These are phyloP conservation scores for Punctularia strigosozonata DNA, from an alignment of 768 basidiomycete genomes.

Conservation along the genomic window DNA sequence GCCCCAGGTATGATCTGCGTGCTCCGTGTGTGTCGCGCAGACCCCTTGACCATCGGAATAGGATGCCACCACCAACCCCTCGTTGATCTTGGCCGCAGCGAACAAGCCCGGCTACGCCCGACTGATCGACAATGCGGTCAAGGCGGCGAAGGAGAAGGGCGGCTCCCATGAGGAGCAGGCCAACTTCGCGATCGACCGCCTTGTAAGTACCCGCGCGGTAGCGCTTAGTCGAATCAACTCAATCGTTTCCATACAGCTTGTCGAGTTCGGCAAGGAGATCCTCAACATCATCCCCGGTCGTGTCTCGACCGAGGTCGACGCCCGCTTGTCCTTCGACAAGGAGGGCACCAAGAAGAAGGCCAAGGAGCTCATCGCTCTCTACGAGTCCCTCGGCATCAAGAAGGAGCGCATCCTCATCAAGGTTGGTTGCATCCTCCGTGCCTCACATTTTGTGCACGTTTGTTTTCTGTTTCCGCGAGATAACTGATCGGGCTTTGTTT, in stretches of 20 bases:
- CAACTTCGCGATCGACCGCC: constrained; percentile 75
- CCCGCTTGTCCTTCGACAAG: constrained; percentile 94
- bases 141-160: constrained; percentile 71
- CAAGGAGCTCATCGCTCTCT: constrained; percentile 83
- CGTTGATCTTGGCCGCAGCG: constrained; percentile 85
- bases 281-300: constrained; percentile 92
- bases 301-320: constrained; percentile 98
- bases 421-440: too few species aligned
- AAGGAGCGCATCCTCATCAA: constrained; percentile 97
- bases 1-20: constrained; percentile 51
- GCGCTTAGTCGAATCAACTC: background rate
- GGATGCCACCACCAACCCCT: constrained; percentile 99
- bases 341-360: constrained; percentile 86
- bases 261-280: constrained; percentile 96
- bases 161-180: constrained; percentile 64
- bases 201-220: constrained; percentile 41
- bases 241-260: constrained; percentile 44
- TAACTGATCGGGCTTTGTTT: too few species aligned
- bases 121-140: constrained; percentile 66
- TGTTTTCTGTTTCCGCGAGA: too few species aligned
- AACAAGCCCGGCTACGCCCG: constrained; percentile 79
- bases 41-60: constrained; percentile 17
- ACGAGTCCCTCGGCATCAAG: constrained; percentile 86
- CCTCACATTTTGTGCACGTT: too few species aligned
- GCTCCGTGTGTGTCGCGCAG: background rate